Percentiles rank a stretch among this genome's conserved stretches.
These are phyloP conservation scores for Colletotrichum chlorophyti DNA, from an alignment of 2,329 filamentous ascomycete genomes.

Conservation along the genomic window DNA sequence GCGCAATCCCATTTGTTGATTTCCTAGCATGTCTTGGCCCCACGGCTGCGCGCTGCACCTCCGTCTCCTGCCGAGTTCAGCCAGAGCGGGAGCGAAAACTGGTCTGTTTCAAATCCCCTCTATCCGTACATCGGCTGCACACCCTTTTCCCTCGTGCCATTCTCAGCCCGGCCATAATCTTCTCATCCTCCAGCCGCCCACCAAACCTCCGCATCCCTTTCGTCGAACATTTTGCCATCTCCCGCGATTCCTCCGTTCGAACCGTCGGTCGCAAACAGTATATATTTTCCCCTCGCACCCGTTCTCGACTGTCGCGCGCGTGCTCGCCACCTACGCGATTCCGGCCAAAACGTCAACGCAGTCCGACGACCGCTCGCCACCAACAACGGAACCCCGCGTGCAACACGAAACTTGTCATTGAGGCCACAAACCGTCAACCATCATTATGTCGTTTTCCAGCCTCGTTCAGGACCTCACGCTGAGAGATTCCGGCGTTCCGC, in stretches of 20 bases:
- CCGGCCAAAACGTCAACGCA: neutral
- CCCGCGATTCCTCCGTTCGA: neutral
- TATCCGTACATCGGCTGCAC: neutral
- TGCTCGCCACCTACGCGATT: neutral
- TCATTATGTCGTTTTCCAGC: slow-evolving; percentile 70
- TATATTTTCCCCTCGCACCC: neutral
- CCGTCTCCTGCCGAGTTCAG: slow-evolving; percentile 25
- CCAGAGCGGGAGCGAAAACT: slow-evolving; percentile 21
- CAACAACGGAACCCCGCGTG: neutral
- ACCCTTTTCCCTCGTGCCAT: slow-evolving; percentile 5
- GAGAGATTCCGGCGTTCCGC: slow-evolving; percentile 57
- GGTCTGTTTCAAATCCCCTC: slow-evolving; percentile 26
- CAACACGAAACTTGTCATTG: neutral
- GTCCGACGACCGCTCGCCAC: slow-evolving; percentile 1
- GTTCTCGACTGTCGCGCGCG: neutral
- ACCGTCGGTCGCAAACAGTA: slow-evolving; percentile 3
- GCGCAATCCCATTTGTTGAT: slow-evolving; percentile 12
- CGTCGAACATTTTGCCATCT: neutral
- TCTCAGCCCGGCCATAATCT: neutral
- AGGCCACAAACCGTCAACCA: neutral
- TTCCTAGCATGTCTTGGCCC: neutral
- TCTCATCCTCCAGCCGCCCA: slow-evolving; percentile 2
- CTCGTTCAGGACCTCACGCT: slow-evolving; percentile 70
- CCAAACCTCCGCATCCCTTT: neutral
- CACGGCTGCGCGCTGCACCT: slow-evolving; percentile 16